These are phyloP conservation scores for Lolium multiflorum DNA, from an alignment of 176 grass and related monocot species.

Conservation along the genomic window DNA sequence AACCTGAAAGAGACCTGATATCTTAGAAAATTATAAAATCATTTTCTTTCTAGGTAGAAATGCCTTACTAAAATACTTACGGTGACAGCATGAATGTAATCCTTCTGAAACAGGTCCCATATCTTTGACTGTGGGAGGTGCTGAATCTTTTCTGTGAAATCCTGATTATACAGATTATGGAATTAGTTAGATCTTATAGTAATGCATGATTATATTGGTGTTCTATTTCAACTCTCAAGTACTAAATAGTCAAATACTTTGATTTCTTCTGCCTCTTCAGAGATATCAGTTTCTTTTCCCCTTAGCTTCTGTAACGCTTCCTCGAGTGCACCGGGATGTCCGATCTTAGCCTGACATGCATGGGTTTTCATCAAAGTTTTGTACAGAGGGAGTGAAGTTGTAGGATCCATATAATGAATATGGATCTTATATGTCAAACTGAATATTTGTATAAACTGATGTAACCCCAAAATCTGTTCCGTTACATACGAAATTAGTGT, in stretches of 20 bases:
- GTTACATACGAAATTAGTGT: not conserved
- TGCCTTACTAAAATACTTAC: constrained; percentile 48
- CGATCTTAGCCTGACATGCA: constrained; percentile 58
- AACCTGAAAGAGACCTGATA: constrained; percentile 44
- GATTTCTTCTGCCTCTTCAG: constrained; percentile 69
- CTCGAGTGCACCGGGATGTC: constrained; percentile 45
- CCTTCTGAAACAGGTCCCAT: constrained; percentile 77
- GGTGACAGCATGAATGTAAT: constrained; percentile 64
- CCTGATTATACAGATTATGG: constrained; percentile 43
- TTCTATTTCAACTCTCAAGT: not conserved
- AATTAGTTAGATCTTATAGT: constrained; percentile 17
- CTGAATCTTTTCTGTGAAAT: constrained; percentile 72
- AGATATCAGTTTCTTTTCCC: constrained; percentile 60
- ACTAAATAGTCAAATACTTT: constrained; percentile 48
- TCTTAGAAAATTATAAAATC: not conserved
- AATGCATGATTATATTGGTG: not conserved
- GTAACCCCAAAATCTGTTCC: not conserved
- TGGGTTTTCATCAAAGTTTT: not conserved
- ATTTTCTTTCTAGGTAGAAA: not conserved
- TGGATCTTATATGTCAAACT: not conserved
- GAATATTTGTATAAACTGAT: not conserved
- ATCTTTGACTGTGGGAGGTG: constrained; percentile 57
- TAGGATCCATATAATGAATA: constrained; percentile 3
- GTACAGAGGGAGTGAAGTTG: not conserved
- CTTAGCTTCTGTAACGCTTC: constrained; percentile 65